A percentile compares a stretch with the other conserved stretches of the same genome.
Evolutionary conservation across 768 basidiomycete genomes (phyloP).

Genomic region (Rossbeevera mucosa): DNA sequence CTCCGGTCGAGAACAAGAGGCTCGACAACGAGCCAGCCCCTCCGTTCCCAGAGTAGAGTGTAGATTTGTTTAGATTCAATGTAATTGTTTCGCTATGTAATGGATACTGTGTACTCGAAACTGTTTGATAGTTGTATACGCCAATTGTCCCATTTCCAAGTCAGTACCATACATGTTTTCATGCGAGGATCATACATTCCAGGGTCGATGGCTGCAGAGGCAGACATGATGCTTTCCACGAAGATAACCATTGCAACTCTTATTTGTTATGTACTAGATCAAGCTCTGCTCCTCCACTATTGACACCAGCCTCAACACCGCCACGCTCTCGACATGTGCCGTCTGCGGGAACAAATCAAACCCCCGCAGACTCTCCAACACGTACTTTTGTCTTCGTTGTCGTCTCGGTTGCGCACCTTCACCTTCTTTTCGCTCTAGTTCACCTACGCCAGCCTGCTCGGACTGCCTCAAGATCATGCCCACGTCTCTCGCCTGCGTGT

Average conservation of each 20-base stretch:
- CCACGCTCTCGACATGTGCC: constrained; percentile 85
- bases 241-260: neutral
- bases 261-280: neutral
- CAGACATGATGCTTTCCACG: too few species aligned
- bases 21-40: too few species aligned
- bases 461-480: constrained; percentile 59
- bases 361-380: constrained; percentile 77
- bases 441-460: constrained; percentile 34
- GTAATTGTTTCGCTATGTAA: too few species aligned
- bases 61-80: too few species aligned
- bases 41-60: too few species aligned
- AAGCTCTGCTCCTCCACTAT: neutral
- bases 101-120: too few species aligned
- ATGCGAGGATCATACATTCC: too few species aligned
- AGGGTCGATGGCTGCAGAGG: too few species aligned
- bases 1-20: too few species aligned
- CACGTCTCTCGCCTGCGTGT: constrained; percentile 86
- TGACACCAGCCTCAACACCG: constrained; percentile 51
- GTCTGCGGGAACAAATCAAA: constrained; percentile 98
- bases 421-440: constrained; percentile 27
- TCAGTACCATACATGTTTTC: too few species aligned
- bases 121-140: too few species aligned
- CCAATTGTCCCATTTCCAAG: too few species aligned
- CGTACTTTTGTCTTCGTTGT: constrained; percentile 45
- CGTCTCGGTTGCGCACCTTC: constrained; percentile 11